These are phyloP conservation scores for Trichosporon sp. DNA, from an alignment of 1,284 basidiomycete species.

Conservation along the genomic window DNA sequence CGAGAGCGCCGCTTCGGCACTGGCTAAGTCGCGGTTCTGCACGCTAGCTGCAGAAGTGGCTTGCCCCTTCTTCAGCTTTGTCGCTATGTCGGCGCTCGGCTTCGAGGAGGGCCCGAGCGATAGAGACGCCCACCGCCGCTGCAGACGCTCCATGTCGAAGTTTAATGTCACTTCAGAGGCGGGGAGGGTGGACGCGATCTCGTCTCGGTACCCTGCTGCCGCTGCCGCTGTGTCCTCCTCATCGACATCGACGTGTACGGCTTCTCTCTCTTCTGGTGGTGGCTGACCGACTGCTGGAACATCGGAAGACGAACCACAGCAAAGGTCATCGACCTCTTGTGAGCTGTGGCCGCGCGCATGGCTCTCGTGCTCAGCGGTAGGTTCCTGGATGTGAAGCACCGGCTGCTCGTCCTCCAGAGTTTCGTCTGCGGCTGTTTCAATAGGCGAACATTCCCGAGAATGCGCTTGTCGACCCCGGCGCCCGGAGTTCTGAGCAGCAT, in stretches of 20 bases:
- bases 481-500: too few relatives aligned
- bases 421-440: too few relatives aligned
- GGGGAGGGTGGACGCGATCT: slow-evolving; percentile 28
- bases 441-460: too few relatives aligned
- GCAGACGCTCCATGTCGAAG: slow-evolving; percentile 35
- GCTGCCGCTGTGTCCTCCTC: background rate
- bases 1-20: slow-evolving; percentile 67
- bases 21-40: slow-evolving; percentile 55
- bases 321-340: slow-evolving; percentile 1
- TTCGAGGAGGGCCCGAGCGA: background rate
- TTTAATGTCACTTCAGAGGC: slow-evolving; percentile 35
- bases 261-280: background rate
- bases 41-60: slow-evolving; percentile 54
- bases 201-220: slow-evolving; percentile 28
- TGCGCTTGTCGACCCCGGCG: too few relatives aligned
- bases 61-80: background rate
- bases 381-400: background rate
- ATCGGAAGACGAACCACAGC: background rate
- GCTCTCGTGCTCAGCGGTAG: background rate
- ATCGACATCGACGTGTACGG: slow-evolving; percentile 2
- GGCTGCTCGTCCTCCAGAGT: background rate
- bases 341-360: background rate
- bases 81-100: background rate
- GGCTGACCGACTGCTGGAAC: background rate
- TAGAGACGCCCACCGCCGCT: slow-evolving; percentile 19